Evolutionary conservation across 306 rosid species (phyloP), one percentile per base, ranked within the genome.

Genomic region (Medicago lupulina): DNA sequence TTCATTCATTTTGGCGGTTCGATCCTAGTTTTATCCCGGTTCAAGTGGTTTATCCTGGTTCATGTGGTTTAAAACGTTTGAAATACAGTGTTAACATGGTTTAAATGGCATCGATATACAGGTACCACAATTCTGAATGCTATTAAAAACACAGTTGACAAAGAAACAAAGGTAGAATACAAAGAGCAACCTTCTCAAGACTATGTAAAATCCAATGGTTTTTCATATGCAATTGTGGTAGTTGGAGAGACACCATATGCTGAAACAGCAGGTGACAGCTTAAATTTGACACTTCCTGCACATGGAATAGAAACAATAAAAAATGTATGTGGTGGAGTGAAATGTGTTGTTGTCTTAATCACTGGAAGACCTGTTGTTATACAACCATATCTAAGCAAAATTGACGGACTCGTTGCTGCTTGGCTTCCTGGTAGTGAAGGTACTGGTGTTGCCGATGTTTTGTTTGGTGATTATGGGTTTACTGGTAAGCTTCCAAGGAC

Each of bases 351-450:
- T 36, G 64, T 83, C 1, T 7, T 83, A 10, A 70, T 83, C 59
- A 69, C 81, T 9, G 81, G 86, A 16, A 72, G 83, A 31, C 86
- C 86, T 21, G 80, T 83, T 25, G 81, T 70, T 54, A 78, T 79
- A 2, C 51, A 69, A 12, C 86, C 86, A 34, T 75, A 73, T 44
- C 2, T 83, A 11, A 50, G 47, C 2, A 3, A 5, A 3, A 66
- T 66, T 66, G 71, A 66, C 7, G 51, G 81, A 8, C 75, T 83
- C 46, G 86, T 83, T 23, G 86, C 86, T n/a, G 86, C 86, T 13
- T 83, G 86, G 86, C 86, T 83, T 46, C 86, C 86, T 0, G 83
- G 86, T 9, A 62, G 54, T 46, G 86, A 83, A 21, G 86, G 83
- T 9, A 70, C 75, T 9, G 86, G 86, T 46, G 86, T 83, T 41